These are phyloP conservation scores for Stagonosporopsis cucurbitacearum DNA, from an alignment of 2,329 filamentous ascomycete genomes.

Conservation along the genomic window DNA sequence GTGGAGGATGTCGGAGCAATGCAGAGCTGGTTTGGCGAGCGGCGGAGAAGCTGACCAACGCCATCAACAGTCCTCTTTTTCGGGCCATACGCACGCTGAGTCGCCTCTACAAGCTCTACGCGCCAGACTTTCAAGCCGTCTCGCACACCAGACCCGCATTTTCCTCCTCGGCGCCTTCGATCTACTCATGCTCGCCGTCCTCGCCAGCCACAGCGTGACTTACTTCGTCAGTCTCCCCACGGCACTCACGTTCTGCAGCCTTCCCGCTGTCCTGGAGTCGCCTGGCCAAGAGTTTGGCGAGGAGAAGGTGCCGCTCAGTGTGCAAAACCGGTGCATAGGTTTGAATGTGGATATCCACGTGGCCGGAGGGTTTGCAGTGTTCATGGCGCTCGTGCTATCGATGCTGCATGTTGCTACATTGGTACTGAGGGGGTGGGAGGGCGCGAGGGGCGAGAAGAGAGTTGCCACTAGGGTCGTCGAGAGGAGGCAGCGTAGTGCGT, in stretches of 20 bases:
- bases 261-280: background rate
- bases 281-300: background rate
- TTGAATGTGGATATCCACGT: conserved; percentile 14
- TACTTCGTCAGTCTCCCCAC: conserved; percentile 18
- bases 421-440: background rate
- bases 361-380: conserved; percentile 9
- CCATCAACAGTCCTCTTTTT: background rate
- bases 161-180: conserved; percentile 16
- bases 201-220: conserved; percentile 13
- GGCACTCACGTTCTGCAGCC: conserved; percentile 13
- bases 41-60: background rate
- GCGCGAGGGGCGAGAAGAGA: background rate
- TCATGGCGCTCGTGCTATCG: conserved; percentile 6
- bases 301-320: background rate
- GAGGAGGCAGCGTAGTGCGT: background rate
- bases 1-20: conserved; percentile 2
- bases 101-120: background rate
- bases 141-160: background rate
- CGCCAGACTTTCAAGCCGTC: background rate
- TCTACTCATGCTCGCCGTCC: conserved; percentile 6
- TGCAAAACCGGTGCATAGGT: background rate
- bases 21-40: background rate
- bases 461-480: background rate
- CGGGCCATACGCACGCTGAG: background rate
- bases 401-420: background rate